A percentile compares a stretch with the other conserved stretches of the same genome.
Evolutionary conservation across 495 filamentous ascomycete genomes (phyloP).

Genomic region (Aspergillus bertholletiae): DNA sequence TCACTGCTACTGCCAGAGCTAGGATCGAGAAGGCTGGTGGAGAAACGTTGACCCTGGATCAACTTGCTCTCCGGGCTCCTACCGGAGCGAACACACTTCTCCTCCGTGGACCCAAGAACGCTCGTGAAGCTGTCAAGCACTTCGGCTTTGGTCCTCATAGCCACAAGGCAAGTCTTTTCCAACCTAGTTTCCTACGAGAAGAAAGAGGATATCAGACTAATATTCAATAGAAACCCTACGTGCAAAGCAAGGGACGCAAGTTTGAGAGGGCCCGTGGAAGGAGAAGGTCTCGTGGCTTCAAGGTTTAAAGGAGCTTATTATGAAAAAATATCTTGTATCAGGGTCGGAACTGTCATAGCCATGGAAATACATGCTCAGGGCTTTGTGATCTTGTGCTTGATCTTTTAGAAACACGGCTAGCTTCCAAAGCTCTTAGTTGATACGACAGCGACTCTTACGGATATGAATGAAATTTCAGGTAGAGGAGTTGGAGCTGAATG

Average conservation of each 20-base stretch:
- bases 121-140: conserved; percentile 96
- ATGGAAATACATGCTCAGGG: background rate
- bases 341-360: background rate
- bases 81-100: conserved; percentile 93
- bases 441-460: conserved; percentile 5
- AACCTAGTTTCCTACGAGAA: background rate
- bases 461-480: conserved; percentile 7
- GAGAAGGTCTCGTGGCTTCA: conserved; percentile 95
- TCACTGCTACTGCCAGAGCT: conserved; percentile 92
- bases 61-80: conserved; percentile 88
- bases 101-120: conserved; percentile 94
- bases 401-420: background rate
- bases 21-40: conserved; percentile 90
- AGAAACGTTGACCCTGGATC: conserved; percentile 90
- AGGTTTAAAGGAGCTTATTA: conserved; percentile 66
- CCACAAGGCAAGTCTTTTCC: conserved; percentile 82
- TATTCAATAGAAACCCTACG: conserved; percentile 75
- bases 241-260: conserved; percentile 97
- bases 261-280: conserved; percentile 98
- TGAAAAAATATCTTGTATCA: conserved; percentile 3
- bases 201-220: conserved; percentile 10
- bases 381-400: background rate
- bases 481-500: conserved; percentile 11
- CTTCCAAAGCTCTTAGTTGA: conserved; percentile 4
- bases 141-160: conserved; percentile 97